These are phyloP conservation scores for Solanum chacoense DNA, from an alignment of 305 asterid genomes.

Conservation along the genomic window DNA sequence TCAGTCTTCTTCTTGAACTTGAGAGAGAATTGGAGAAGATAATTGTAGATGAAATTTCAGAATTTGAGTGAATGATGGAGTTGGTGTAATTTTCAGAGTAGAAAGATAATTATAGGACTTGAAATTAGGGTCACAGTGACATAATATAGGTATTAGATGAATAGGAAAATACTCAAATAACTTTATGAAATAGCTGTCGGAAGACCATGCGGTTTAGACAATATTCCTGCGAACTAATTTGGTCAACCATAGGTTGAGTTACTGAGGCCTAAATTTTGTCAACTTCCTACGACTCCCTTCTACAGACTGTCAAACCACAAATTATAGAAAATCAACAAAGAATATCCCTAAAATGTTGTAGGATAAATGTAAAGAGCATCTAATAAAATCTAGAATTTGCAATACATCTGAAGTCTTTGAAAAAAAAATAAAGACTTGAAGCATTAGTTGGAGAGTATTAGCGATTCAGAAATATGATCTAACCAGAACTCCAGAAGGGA, in stretches of 20 bases:
- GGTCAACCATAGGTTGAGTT: not conserved
- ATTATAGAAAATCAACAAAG: not conserved
- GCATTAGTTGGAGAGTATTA: not conserved
- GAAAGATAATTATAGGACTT: not conserved
- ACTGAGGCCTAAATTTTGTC: not conserved
- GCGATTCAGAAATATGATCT: not conserved
- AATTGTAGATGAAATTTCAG: not conserved
- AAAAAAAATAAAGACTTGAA: not conserved
- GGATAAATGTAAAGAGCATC: not conserved
- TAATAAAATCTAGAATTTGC: not conserved
- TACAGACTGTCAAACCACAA: not conserved
- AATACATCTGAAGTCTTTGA: not conserved
- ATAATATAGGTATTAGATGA: no score
- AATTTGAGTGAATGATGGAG: not conserved
- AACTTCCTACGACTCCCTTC: not conserved
- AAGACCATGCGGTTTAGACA: not conserved
- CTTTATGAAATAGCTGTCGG: not conserved
- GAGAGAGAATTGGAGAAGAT: not conserved
- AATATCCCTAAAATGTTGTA: not conserved
- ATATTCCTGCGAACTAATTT: not conserved
- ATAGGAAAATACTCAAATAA: not conserved
- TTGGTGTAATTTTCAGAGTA: not conserved
- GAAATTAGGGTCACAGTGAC: not conserved
- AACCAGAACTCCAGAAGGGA: not conserved
- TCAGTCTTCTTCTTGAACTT: not conserved